These are phyloP conservation scores for Moniliella sp. DNA, from an alignment of 1,284 basidiomycete genomes.

Conservation along the genomic window DNA sequence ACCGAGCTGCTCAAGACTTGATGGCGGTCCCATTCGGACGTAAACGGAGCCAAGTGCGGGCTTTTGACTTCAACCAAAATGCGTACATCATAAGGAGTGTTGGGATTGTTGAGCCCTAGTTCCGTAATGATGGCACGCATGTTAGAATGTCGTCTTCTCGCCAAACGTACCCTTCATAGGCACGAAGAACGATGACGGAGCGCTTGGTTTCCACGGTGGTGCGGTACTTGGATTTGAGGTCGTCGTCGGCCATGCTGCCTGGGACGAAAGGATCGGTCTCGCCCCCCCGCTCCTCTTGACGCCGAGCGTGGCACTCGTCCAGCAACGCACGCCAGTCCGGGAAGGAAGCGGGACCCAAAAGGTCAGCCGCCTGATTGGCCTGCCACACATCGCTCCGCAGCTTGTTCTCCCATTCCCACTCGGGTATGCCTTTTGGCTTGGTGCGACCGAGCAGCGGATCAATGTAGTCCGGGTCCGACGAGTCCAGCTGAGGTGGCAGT, in stretches of 20 bases:
- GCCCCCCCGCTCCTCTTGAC: constrained; percentile 22
- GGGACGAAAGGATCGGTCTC: no score
- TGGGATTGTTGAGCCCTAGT: constrained; percentile 31
- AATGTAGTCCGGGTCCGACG: constrained; percentile 2
- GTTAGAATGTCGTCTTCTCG: constrained; percentile 32
- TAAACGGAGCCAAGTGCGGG: constrained; percentile 25
- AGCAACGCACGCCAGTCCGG: constrained; percentile 31
- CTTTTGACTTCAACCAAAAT: constrained; percentile 33
- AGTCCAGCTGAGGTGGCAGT: not conserved
- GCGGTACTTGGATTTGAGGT: constrained; percentile 5
- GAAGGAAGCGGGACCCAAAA: constrained; percentile 18
- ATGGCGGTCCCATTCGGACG: constrained; percentile 32
- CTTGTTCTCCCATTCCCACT: constrained; percentile 23
- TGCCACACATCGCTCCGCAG: constrained; percentile 23
- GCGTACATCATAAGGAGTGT: constrained; percentile 30
- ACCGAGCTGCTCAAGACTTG: constrained; percentile 26
- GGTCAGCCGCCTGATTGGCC: constrained; percentile 20
- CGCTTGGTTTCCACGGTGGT: constrained; percentile 27
- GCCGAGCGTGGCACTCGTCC: constrained; percentile 28
- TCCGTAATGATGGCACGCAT: constrained; percentile 31
- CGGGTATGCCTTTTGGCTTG: constrained; percentile 19
- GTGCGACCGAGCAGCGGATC: constrained; percentile 23
- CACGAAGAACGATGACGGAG: constrained; percentile 29
- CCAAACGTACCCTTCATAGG: constrained; percentile 31
- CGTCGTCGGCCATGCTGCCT: constrained; percentile 1